phyloP scores from a whole-genome alignment of 163 green algal species.

The Scenedesmus sp. region DNA sequence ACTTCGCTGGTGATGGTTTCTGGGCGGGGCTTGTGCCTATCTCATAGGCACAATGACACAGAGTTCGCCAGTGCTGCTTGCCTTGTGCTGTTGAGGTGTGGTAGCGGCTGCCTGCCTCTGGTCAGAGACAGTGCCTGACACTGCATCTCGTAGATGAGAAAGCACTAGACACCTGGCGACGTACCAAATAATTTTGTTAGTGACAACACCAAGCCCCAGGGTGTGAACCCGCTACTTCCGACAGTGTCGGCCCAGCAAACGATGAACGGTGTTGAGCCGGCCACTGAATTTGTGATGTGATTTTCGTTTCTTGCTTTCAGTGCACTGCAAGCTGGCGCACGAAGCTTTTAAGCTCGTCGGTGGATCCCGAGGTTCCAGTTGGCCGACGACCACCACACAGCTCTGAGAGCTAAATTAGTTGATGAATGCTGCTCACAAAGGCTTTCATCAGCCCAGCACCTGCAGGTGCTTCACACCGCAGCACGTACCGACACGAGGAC shows the following conservation, averaged over 20 bases:
- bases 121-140: too few relatives aligned
- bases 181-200: not conserved
- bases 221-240: not conserved
- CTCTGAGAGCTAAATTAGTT: not conserved
- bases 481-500: not conserved
- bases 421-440: not conserved
- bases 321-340: not conserved
- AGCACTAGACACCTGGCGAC: not conserved
- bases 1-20: not conserved
- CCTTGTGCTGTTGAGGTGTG: too few relatives aligned
- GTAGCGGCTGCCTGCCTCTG: too few relatives aligned
- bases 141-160: not conserved
- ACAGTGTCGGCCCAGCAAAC: not conserved
- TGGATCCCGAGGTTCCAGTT: not conserved
- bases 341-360: not conserved
- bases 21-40: not conserved
- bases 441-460: constrained; percentile 15
- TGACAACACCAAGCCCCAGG: too few relatives aligned
- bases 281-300: too few relatives aligned
- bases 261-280: too few relatives aligned
- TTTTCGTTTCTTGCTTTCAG: not conserved
- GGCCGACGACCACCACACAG: not conserved
- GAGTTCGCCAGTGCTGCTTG: too few relatives aligned
- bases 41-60: not conserved
- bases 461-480: not conserved